Evolutionary conservation across 116 monocot species (phyloP), one percentile per base, ranked within the genome.

Genomic region (Zostera marina): DNA sequence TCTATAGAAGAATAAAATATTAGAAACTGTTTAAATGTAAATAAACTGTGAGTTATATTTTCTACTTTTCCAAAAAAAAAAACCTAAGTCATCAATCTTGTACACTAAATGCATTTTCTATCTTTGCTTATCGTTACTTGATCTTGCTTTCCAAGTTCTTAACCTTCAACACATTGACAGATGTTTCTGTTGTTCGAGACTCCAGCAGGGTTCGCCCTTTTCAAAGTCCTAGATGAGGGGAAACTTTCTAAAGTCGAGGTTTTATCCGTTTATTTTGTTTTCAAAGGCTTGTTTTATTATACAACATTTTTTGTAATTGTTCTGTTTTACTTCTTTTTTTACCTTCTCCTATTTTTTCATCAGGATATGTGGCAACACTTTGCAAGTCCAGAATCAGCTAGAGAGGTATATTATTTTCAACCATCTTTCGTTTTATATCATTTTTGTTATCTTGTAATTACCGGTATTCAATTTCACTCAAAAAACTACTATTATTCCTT

Each of bases 131-230:
- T 32, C 32, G 32, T 5, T 5, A 32, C 32, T 32, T 32, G 32
- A 32, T 1, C 32, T 5, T 32, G 32, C 32, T 32, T 32, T 32
- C 5, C 32, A 32, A 32, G 32, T 32, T 26, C 3, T 26, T 32
- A 32, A 32, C 5, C 32, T 0, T 2, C 5, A 32, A 32, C 32
- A 5, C 32, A 32, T 32, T 32, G 2, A 32, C 32, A 44, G 54
- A 92, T 92, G 92, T 54, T 92, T 47, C 75, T 87, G 41, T 57
- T 92, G 54, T 92, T 94, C 67, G 94, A 94, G 68, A 94, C 94
- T 14, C 89, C 94, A 15, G 94, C 94, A 23, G 94, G 94, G 44
- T 94, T 94, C 57, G 94, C 94, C 71, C 79, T 94, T n/a, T 94
- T 94, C 68, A 94, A 94, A 68, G 89, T 94, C 15, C 58, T 94